phyloP scores from a whole-genome alignment of 441 rosid genomes.

The Kokia cookei region DNA sequence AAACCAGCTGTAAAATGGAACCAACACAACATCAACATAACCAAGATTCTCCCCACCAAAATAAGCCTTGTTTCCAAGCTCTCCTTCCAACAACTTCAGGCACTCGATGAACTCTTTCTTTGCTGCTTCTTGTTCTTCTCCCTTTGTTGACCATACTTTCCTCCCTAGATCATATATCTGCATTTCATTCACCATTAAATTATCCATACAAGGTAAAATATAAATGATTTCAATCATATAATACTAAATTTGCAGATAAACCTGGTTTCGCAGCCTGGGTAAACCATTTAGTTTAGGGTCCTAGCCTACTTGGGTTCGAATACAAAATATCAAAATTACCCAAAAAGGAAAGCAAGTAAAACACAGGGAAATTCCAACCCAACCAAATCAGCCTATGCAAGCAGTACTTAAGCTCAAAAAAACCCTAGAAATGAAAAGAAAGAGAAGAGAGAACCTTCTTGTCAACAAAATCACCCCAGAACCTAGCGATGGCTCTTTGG shows the following conservation, averaged over 20 bases:
- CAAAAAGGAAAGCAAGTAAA: no score
- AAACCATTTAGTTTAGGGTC: no score
- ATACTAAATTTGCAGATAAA: no score
- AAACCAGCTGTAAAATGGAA: slow-evolving; percentile 21
- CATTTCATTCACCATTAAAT: neutral
- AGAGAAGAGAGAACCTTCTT: slow-evolving; percentile 17
- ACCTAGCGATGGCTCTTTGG: slow-evolving; percentile 29
- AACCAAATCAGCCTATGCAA: no score
- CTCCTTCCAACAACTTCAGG: slow-evolving; percentile 20
- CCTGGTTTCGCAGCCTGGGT: no score
- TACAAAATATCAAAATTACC: no score
- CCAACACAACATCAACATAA: neutral
- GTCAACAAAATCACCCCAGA: slow-evolving; percentile 36
- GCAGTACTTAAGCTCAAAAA: no score
- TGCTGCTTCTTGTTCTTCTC: slow-evolving; percentile 6
- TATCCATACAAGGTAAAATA: no score
- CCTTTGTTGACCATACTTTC: neutral
- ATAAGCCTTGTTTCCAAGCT: slow-evolving; percentile 24
- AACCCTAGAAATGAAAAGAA: neutral
- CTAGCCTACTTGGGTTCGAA: no score
- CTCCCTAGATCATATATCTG: slow-evolving; percentile 14
- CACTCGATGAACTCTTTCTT: neutral
- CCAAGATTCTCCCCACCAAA: slow-evolving; percentile 11
- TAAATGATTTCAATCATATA: no score
- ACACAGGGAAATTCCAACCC: no score